Evolutionary conservation across 345 rosid genomes (phyloP).

Genomic region (Angophora floribunda): DNA sequence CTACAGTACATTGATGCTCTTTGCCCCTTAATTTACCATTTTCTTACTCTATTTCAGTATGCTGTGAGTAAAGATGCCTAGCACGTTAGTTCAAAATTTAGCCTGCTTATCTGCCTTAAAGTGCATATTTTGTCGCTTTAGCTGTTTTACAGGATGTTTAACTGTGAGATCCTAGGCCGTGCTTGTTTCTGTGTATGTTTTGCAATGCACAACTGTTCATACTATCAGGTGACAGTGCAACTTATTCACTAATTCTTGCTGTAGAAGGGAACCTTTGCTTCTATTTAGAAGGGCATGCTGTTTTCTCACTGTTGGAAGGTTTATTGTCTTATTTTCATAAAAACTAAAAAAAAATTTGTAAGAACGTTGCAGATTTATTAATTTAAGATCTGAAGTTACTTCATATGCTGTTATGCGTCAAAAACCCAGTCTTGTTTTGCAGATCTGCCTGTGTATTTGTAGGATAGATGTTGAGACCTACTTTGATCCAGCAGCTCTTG

Average conservation of each 20-base stretch:
- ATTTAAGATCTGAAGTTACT: not conserved
- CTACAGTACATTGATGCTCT: not conserved
- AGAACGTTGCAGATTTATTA: not conserved
- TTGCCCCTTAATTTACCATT: not conserved
- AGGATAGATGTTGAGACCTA: conserved; percentile 84
- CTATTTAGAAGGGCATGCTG: not conserved
- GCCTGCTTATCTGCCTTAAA: not conserved
- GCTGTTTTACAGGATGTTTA: not conserved
- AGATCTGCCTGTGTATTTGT: conserved; percentile 65
- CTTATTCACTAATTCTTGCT: not conserved
- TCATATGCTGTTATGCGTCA: not conserved
- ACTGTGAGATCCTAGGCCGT: not conserved
- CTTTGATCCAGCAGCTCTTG: conserved; percentile 67
- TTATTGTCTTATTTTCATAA: not conserved
- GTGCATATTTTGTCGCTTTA: not conserved
- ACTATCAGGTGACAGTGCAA: not conserved
- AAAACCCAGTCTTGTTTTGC: conserved; percentile 9
- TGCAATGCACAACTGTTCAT: not conserved
- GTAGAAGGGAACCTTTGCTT: not conserved
- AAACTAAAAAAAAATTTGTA: not conserved
- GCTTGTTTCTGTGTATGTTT: not conserved
- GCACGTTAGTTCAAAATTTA: not conserved
- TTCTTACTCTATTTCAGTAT: not conserved
- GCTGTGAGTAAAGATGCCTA: not conserved
- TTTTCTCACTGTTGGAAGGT: not conserved